A percentile compares a stretch with the other conserved stretches of the same genome.
phyloP scores from a whole-genome alignment of 345 rosid genomes.

The Bruguiera parviflora region DNA sequence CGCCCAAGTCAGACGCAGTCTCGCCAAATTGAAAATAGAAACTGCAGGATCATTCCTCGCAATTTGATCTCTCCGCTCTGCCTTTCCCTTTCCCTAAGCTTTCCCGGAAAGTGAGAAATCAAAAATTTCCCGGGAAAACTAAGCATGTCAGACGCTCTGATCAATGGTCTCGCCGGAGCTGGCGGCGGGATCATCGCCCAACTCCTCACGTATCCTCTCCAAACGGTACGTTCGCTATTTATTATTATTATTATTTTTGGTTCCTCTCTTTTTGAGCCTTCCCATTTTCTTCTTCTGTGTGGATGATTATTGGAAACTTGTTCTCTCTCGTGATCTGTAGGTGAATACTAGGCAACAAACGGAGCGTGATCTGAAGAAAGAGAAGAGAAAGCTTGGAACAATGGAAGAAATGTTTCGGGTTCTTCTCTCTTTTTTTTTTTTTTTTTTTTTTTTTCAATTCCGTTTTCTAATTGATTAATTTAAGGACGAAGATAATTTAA shows the following conservation, averaged over 20 bases:
- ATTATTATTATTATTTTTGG: not conserved
- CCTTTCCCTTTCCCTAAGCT: not conserved
- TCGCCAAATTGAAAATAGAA: not conserved
- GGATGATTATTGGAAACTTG: not conserved
- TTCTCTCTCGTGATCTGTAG: conserved; percentile 35
- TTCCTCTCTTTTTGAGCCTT: not conserved
- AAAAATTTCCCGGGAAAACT: conserved; percentile 1
- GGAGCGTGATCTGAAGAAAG: conserved; percentile 78
- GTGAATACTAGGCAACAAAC: conserved; percentile 97
- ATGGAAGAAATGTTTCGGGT: conserved; percentile 83
- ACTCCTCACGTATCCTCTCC: conserved; percentile 90
- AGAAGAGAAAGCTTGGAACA: conserved; percentile 76
- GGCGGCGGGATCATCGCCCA: conserved; percentile 99
- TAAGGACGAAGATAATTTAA: too few species aligned
- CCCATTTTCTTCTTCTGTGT: not conserved
- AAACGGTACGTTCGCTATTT: conserved; percentile 48
- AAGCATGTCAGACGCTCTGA: conserved; percentile 90
- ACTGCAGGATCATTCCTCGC: not conserved
- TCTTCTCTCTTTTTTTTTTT: not conserved
- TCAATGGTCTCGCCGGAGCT: conserved; percentile 92
- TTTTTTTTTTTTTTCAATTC: not conserved
- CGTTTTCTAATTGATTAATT: not conserved
- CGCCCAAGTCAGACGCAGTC: not conserved
- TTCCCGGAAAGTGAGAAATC: not conserved
- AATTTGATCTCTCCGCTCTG: not conserved